Evolutionary conservation across 75 land plant species (phyloP), one percentile per base, ranked within the genome.

Genomic region (Picea glauca): DNA sequence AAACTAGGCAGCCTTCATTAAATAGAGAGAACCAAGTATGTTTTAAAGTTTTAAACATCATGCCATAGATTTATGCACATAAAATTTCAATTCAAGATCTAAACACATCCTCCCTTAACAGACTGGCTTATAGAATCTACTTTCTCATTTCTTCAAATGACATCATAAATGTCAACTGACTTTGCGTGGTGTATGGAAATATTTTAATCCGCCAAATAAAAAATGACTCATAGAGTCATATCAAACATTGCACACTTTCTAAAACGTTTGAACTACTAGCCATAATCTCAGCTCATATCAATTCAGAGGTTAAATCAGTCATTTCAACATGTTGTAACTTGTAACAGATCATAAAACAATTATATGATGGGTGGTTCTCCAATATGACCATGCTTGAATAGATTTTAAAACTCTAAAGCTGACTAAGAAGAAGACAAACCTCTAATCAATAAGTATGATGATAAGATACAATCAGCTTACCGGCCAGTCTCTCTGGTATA

Each of bases 401-500:
- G n/a, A 78, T 8, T 18, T 74, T 74, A 26, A 26, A 74, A 40
- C 50, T 43, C 50, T 76, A 23, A 46, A 78, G 5, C 31, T 73
- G 31, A n/a, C n/a, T n/a, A 38, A 21, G 11, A 75, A 50, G 12
- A 50, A 9, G 56, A 50, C 11, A 50, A 46, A 15, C 32, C 32
- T 56, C n/a, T 12, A 40, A 75, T 26, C 31, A 30, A 23, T 50
- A 50, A n/a, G 17, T 70, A 70, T 43, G 74, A 18, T 20, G 74
- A 43, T 9, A 70, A 70, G 54, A 70, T 70, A 70, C 74, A 70
- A 43, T 38, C 54, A 70, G 14, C 33, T 26, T 85, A 96, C 99
- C 99, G 72, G 91, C 94, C 70, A 96, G 78, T 79, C 88, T 93
- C 63, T 90, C 83, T 60, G 99, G 99, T 72, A 96, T 92, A 58